phyloP scores from a whole-genome alignment of 768 basidiomycete genomes.

The Amanita phalloides region DNA sequence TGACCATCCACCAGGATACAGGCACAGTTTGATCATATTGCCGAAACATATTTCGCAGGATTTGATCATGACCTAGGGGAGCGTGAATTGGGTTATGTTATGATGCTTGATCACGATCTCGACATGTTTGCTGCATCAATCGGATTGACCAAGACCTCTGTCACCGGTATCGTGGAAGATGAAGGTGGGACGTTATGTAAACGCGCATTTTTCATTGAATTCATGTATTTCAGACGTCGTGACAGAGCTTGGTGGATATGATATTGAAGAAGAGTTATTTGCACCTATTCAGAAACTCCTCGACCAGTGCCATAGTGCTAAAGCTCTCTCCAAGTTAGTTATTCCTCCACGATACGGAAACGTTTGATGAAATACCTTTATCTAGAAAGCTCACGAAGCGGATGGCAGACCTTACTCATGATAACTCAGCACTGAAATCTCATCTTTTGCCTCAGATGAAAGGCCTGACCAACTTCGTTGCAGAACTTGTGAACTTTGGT shows the following conservation, averaged over 20 bases:
- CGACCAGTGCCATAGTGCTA: conserved; percentile 74
- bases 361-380: background rate
- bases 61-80: conserved; percentile 87
- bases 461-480: conserved; percentile 57
- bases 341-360: background rate
- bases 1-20: conserved; percentile 52
- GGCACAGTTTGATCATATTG: conserved; percentile 87
- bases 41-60: conserved; percentile 75
- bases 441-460: conserved; percentile 67
- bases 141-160: conserved; percentile 80
- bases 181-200: conserved; percentile 38
- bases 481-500: conserved; percentile 83
- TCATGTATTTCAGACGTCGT: conserved; percentile 42
- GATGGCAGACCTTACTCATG: conserved; percentile 67
- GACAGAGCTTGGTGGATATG: conserved; percentile 63
- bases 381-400: conserved; percentile 80
- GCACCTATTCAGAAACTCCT: conserved; percentile 75
- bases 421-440: conserved; percentile 61
- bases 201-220: background rate
- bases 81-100: conserved; percentile 73
- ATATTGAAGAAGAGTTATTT: conserved; percentile 69
- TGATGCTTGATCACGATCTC: conserved; percentile 81
- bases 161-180: conserved; percentile 63
- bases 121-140: conserved; percentile 92
- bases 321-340: conserved; percentile 65